phyloP scores from a whole-genome alignment of 345 rosid species.

The Bruguiera gymnorhiza region DNA sequence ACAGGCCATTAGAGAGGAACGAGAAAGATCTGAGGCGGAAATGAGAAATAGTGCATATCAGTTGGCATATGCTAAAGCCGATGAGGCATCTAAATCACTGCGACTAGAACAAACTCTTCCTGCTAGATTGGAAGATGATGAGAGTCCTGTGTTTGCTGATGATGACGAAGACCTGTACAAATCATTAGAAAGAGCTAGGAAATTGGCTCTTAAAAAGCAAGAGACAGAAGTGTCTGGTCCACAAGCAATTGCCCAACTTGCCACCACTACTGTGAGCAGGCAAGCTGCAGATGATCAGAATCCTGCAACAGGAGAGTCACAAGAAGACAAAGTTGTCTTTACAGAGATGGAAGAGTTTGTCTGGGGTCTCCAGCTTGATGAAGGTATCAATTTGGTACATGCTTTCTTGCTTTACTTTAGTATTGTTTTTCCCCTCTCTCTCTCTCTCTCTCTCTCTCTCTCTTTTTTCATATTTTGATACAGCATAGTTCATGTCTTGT shows the following conservation, averaged over 20 bases:
- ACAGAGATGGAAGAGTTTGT: constrained; percentile 96
- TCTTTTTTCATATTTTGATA: not conserved
- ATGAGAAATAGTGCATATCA: constrained; percentile 71
- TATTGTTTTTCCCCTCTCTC: too few relatives aligned
- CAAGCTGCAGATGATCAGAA: constrained; percentile 48
- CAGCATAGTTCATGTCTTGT: not conserved
- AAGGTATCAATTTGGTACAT: constrained; percentile 44
- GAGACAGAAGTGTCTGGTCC: constrained; percentile 59
- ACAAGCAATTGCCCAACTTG: constrained; percentile 68
- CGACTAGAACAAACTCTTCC: constrained; percentile 55
- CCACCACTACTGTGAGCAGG: constrained; percentile 37
- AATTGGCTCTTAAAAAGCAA: constrained; percentile 73
- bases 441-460: too few relatives aligned
- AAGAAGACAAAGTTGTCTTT: constrained; percentile 79
- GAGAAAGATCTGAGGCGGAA: constrained; percentile 73
- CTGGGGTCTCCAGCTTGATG: constrained; percentile 76
- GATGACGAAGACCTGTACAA: constrained; percentile 77
- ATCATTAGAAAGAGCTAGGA: constrained; percentile 78
- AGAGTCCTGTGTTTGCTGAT: constrained; percentile 53
- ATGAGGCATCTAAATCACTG: constrained; percentile 78
- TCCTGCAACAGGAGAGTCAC: constrained; percentile 44
- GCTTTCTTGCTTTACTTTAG: not conserved
- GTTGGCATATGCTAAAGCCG: constrained; percentile 78
- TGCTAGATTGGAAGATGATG: constrained; percentile 54
- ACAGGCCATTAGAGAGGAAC: constrained; percentile 74